Evolutionary conservation across 441 rosid species (phyloP).

Genomic region (Hura crepitans): DNA sequence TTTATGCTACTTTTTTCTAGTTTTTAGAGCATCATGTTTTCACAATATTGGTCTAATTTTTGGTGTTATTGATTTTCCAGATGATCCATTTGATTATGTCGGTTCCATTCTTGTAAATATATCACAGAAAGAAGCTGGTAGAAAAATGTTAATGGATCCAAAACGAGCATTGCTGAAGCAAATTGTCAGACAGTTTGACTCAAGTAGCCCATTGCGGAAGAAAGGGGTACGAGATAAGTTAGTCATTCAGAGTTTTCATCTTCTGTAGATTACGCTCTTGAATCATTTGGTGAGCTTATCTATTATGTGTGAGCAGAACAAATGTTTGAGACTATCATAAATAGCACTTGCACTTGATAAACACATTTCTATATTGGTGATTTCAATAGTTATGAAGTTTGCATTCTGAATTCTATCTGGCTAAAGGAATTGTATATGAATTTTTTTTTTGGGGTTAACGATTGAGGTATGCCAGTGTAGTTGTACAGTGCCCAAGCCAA

Average conservation of each 20-base stretch:
- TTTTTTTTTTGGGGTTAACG: background rate
- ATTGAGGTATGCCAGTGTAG: no score
- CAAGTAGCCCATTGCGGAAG: conserved; percentile 56
- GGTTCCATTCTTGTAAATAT: conserved; percentile 86
- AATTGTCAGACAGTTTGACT: conserved; percentile 76
- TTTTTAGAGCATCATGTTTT: conserved; percentile 9
- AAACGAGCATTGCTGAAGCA: conserved; percentile 74
- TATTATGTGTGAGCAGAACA: background rate
- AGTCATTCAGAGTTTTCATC: background rate
- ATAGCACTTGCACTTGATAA: background rate
- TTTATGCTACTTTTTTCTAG: background rate
- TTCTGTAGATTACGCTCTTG: background rate
- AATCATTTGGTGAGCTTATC: background rate
- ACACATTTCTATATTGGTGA: background rate
- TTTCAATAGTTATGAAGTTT: background rate
- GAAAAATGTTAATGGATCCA: conserved; percentile 72
- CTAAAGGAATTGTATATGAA: background rate
- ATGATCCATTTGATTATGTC: conserved; percentile 87
- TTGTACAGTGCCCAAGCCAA: background rate
- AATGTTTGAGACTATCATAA: background rate
- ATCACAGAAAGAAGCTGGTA: conserved; percentile 77
- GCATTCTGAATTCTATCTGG: background rate
- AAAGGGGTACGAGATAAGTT: conserved; percentile 63
- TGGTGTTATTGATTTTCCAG: conserved; percentile 36
- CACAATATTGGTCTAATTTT: conserved; percentile 19